phyloP scores from a whole-genome alignment of 1,139 yeast species.

The Keqinozyma sinolaborantium region DNA sequence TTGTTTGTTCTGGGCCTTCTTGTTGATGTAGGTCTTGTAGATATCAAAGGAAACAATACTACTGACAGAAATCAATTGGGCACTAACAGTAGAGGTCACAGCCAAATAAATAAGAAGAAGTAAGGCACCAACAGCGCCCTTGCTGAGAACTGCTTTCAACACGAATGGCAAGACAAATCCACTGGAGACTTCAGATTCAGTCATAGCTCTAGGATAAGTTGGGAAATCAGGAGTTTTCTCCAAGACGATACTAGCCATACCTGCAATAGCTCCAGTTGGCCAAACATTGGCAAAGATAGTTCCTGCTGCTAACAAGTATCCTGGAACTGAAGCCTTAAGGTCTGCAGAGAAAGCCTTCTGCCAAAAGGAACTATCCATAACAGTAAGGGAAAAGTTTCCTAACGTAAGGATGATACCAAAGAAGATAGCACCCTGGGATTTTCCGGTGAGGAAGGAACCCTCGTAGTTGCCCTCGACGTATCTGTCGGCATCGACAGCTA shows the following conservation, averaged over 20 bases:
- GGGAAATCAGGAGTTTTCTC: slow-evolving; percentile 22
- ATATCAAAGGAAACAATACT: slow-evolving; percentile 28
- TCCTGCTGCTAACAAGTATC: slow-evolving; percentile 31
- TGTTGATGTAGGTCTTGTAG: slow-evolving; percentile 24
- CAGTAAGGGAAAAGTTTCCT: slow-evolving; percentile 28
- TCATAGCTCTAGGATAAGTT: slow-evolving; percentile 27
- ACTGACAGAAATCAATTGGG: slow-evolving; percentile 29
- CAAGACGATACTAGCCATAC: slow-evolving; percentile 22
- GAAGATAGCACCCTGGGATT: slow-evolving; percentile 26
- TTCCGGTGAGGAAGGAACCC: slow-evolving; percentile 32
- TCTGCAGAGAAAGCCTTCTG: slow-evolving; percentile 33
- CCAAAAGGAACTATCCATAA: slow-evolving; percentile 31
- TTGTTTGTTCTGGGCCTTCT: slow-evolving; percentile 20
- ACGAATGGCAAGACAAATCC: slow-evolving; percentile 27
- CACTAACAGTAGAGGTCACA: slow-evolving; percentile 29
- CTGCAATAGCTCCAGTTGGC: slow-evolving; percentile 28
- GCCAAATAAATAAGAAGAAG: slow-evolving; percentile 25
- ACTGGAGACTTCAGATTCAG: slow-evolving; percentile 20
- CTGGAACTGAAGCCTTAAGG: slow-evolving; percentile 32
- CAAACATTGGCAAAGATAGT: slow-evolving; percentile 29
- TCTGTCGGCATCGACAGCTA: slow-evolving; percentile 13
- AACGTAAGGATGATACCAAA: slow-evolving; percentile 26
- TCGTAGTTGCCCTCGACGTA: slow-evolving; percentile 28
- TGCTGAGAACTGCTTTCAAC: slow-evolving; percentile 23
- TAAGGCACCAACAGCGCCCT: slow-evolving; percentile 27